phyloP scores from a whole-genome alignment of 2,329 filamentous ascomycete genomes.

The Exutisphaerella laricina region DNA sequence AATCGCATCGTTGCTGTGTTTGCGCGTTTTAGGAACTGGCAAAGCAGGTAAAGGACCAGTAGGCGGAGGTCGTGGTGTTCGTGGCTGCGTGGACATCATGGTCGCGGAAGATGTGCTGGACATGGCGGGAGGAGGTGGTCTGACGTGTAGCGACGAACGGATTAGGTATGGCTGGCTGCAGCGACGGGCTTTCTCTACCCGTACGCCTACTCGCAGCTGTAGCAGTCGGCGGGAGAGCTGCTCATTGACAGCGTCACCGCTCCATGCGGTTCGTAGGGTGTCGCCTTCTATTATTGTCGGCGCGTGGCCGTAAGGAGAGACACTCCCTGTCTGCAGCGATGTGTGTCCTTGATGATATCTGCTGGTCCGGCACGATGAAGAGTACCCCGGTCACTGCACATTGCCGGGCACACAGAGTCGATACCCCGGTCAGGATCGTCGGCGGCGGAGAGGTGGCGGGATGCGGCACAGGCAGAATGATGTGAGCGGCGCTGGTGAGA shows the following conservation, averaged over 20 bases:
- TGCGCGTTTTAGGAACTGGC: constrained; percentile 63
- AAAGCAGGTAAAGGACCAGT: constrained; percentile 67
- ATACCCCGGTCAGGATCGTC: constrained; percentile 1
- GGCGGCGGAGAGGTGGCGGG: neutral
- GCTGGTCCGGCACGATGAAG: neutral
- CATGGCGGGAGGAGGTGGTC: neutral
- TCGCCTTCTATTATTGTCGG: too few relatives aligned
- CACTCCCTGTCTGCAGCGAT: neutral
- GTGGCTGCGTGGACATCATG: constrained; percentile 49
- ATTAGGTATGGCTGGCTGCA: neutral
- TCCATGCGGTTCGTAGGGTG: constrained; percentile 7
- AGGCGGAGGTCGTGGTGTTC: constrained; percentile 59
- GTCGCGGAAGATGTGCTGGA: constrained; percentile 13
- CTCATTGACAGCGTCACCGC: constrained; percentile 5
- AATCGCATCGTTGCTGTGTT: constrained; percentile 51
- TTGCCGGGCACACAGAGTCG: neutral
- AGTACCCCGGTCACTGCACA: neutral
- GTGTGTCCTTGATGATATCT: too few relatives aligned
- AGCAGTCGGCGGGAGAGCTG: neutral
- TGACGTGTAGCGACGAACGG: neutral
- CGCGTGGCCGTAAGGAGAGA: too few relatives aligned
- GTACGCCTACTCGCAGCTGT: constrained; percentile 5
- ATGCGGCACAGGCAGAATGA: neutral
- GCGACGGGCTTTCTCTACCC: neutral
- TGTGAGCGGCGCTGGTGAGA: too few relatives aligned